phyloP scores from a whole-genome alignment of 1,284 basidiomycete species.

The Chondrostereum purpureum region DNA sequence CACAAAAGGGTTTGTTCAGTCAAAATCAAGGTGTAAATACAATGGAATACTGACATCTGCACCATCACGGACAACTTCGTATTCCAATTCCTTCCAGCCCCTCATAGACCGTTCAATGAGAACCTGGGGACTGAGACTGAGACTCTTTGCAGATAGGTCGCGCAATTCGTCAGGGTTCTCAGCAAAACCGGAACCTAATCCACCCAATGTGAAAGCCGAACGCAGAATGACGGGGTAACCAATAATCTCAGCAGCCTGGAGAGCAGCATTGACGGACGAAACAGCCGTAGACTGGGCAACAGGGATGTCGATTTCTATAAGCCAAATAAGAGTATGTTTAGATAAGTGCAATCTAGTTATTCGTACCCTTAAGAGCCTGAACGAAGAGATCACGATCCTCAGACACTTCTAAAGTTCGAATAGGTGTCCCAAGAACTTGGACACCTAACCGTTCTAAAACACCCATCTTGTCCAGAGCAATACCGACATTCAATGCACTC shows the following conservation, averaged over 20 bases:
- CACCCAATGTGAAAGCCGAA: slow-evolving; percentile 96
- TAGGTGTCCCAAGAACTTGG: slow-evolving; percentile 93
- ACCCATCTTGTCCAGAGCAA: slow-evolving; percentile 97
- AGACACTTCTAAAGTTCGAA: slow-evolving; percentile 90
- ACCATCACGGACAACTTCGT: slow-evolving; percentile 97
- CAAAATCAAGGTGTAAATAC: too few relatives aligned
- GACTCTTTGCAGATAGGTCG: slow-evolving; percentile 87
- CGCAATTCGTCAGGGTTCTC: slow-evolving; percentile 93
- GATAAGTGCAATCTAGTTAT: not conserved
- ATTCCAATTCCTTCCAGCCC: slow-evolving; percentile 99
- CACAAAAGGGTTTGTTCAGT: too few relatives aligned
- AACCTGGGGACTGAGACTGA: slow-evolving; percentile 91
- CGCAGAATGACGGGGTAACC: slow-evolving; percentile 98
- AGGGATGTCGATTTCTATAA: slow-evolving; percentile 92
- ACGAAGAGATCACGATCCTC: slow-evolving; percentile 98
- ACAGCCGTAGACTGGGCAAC: slow-evolving; percentile 97
- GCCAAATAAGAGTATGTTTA: slow-evolving; percentile 8
- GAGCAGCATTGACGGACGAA: slow-evolving; percentile 89
- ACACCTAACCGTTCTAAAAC: slow-evolving; percentile 92
- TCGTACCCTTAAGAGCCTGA: slow-evolving; percentile 86
- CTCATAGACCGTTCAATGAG: slow-evolving; percentile 98
- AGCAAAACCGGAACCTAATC: slow-evolving; percentile 97
- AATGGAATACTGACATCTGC: slow-evolving; percentile 65
- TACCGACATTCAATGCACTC: slow-evolving; percentile 96
- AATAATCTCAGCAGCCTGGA: slow-evolving; percentile 86